Base-by-base conservation (phyloP, 2,329 filamentous ascomycete species). In the Microcyclospora pomicola region DNA sequence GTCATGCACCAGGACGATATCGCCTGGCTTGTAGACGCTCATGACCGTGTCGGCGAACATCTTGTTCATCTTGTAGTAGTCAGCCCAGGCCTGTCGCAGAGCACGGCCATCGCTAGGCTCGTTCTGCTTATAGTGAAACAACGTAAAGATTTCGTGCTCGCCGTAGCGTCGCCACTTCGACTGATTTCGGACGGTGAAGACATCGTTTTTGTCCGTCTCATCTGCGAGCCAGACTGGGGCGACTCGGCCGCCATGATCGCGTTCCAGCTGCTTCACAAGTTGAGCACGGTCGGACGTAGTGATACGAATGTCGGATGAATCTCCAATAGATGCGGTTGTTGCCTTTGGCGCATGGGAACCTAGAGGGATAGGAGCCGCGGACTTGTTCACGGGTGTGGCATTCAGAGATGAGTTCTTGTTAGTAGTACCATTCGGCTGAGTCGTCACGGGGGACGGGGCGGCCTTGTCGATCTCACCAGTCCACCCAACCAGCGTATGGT, bases 121-220 rank as follows among this genome's bases (percentile, higher is more conserved):
- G 55, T 93, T 83, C 55, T 91, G 84, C 64, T 93, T 93, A 69
- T 96, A 96, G 62, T 96, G 88, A 58, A 95, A 86, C 9, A 95
- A 72, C 1, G 84, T 86, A 64, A 93, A 95, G 19, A 96, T 69
- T 51, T 94, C 83, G 55, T 87, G 78, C 64, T 95, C 86, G 12
- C 87, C 85, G 60, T 91, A 96, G 31, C 82, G 74, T 46, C 86
- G 75, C 88, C 91, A 96, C 46, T 86, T 72, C 27, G 71, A 69
- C 64, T 95, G 87, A 50, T 94, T 82, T 50, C 80, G 82, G 46
- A 96, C 67, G 29, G 73, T 67, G 36, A 87, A 73, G 30, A 67
- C 65, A 28, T 84, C 82, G 33, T 62, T 58, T 6, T 73, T 71
- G 47, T 88, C 81, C 14, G 71, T 66, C 48, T 85, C 80, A 49